A percentile compares a stretch with the other conserved stretches of the same genome.
Evolutionary conservation across 2,329 filamentous ascomycete genomes (phyloP).

Genomic region (Thelonectria blattea): DNA sequence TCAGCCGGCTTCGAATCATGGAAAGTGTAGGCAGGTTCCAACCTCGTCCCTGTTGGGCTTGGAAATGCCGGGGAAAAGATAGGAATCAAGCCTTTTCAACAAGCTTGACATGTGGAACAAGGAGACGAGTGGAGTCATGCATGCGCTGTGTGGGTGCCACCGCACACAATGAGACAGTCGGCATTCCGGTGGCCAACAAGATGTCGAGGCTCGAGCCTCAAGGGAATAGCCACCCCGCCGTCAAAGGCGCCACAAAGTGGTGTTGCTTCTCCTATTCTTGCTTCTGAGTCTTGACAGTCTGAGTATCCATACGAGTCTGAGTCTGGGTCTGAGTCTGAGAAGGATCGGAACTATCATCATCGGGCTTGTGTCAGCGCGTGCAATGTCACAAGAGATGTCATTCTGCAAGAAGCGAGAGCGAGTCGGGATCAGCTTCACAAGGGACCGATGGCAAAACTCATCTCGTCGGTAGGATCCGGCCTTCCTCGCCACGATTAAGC

Average conservation of each 20-base stretch:
- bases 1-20: not conserved
- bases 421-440: not conserved
- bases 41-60: not conserved
- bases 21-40: conserved; percentile 1
- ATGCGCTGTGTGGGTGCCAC: conserved; percentile 7
- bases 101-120: conserved; percentile 21
- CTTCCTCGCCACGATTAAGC: not conserved
- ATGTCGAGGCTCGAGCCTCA: not conserved
- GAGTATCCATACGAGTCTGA: too few relatives aligned
- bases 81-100: conserved; percentile 16
- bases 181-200: conserved; percentile 8
- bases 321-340: not conserved
- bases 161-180: conserved; percentile 6
- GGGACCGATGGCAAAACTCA: not conserved
- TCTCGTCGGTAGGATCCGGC: not conserved
- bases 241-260: conserved; percentile 2
- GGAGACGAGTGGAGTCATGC: conserved; percentile 15
- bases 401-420: too few relatives aligned
- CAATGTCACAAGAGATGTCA: not conserved
- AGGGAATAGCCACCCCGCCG: conserved; percentile 2
- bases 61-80: conserved; percentile 12
- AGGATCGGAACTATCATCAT: not conserved
- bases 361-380: not conserved
- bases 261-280: not conserved
- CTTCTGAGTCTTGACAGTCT: not conserved